Evolutionary conservation across 23 red algal genomes (phyloP).

Genomic region (Gracilaria gracilis): DNA sequence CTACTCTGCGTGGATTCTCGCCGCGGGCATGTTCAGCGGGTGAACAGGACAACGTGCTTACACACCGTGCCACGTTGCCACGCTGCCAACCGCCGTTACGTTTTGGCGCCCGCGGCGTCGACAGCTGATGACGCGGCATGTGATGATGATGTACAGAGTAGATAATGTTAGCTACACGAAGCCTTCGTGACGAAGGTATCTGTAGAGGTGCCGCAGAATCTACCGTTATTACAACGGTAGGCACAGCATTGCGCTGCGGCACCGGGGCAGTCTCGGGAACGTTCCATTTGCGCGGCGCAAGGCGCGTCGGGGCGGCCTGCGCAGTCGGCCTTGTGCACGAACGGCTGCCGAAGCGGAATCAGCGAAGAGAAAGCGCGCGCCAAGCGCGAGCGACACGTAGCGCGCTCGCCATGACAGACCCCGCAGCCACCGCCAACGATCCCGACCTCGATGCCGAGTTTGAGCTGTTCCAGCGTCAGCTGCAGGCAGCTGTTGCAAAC

Average conservation of each 20-base stretch:
- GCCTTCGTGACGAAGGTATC: too few relatives aligned
- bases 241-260: too few relatives aligned
- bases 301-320: too few relatives aligned
- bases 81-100: background rate
- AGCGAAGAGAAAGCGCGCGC: background rate
- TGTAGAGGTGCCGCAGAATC: too few relatives aligned
- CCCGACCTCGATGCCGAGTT: constrained; percentile 62
- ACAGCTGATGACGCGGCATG: too few relatives aligned
- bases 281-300: too few relatives aligned
- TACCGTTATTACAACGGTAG: too few relatives aligned
- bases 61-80: background rate
- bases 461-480: constrained; percentile 58
- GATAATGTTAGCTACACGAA: too few relatives aligned
- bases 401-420: background rate
- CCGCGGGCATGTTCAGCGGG: background rate
- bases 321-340: too few relatives aligned
- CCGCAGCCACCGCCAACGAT: constrained; percentile 9
- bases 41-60: background rate
- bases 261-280: too few relatives aligned
- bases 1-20: background rate
- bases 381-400: background rate
- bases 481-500: constrained; percentile 6
- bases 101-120: too few relatives aligned
- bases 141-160: too few relatives aligned
- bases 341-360: background rate